phyloP scores from a whole-genome alignment of 1,139 yeast species.

The Debaryomyces udenii region DNA sequence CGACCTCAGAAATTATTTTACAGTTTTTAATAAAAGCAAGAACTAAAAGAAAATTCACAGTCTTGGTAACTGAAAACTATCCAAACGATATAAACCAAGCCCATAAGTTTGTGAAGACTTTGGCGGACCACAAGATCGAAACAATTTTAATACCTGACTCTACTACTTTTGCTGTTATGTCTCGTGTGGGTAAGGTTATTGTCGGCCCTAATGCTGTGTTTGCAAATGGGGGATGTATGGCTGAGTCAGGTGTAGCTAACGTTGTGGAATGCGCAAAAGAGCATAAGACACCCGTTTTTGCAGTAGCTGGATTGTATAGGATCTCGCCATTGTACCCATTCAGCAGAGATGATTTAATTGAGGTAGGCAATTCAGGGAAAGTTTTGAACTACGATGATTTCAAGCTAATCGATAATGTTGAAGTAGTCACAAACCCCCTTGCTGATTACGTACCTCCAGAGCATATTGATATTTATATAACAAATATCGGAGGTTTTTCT shows the following conservation, averaged over 20 bases:
- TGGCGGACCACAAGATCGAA: constrained; percentile 86
- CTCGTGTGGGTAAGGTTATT: constrained; percentile 94
- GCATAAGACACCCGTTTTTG: constrained; percentile 92
- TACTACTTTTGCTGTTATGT: constrained; percentile 93
- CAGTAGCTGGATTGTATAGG: constrained; percentile 92
- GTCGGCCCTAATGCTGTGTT: constrained; percentile 90
- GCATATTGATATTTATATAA: constrained; percentile 88
- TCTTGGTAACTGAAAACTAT: constrained; percentile 86
- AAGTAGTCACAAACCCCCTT: constrained; percentile 83
- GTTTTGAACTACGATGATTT: constrained; percentile 74
- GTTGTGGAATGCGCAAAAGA: constrained; percentile 97
- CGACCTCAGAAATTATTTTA: constrained; percentile 85
- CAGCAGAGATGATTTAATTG: constrained; percentile 83
- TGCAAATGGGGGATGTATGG: constrained; percentile 94
- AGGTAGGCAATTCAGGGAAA: constrained; percentile 91
- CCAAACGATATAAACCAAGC: constrained; percentile 83
- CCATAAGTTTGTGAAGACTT: constrained; percentile 74
- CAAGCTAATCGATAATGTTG: constrained; percentile 67
- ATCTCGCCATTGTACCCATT: constrained; percentile 93
- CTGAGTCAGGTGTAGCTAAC: constrained; percentile 87
- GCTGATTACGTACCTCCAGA: constrained; percentile 94
- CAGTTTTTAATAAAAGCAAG: constrained; percentile 87
- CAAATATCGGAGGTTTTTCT: constrained; percentile 94
- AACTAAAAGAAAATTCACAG: constrained; percentile 87
- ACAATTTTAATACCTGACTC: constrained; percentile 92